Evolutionary conservation across 371 early-diverging fungal genomes (phyloP).

Genomic region (Mortierella sp.): DNA sequence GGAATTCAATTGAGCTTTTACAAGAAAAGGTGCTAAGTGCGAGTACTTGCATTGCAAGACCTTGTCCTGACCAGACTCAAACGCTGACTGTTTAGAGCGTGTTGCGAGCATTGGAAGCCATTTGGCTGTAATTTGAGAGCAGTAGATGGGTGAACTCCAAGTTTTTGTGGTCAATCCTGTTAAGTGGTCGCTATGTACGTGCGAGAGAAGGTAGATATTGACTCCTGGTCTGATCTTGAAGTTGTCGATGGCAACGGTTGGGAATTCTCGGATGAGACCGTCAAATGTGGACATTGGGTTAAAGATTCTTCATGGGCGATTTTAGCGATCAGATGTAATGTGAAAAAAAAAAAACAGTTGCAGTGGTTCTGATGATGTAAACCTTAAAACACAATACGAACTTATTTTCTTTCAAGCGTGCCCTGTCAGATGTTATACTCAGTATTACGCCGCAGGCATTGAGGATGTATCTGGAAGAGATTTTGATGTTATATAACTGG

Average conservation of each 20-base stretch:
- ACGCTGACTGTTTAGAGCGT: conserved; percentile 32
- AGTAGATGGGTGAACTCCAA: conserved; percentile 54
- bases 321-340: neutral
- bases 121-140: conserved; percentile 56
- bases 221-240: conserved; percentile 48
- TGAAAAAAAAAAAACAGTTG: no score
- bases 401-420: no score
- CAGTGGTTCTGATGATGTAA: no score
- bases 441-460: no score
- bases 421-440: no score
- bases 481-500: no score
- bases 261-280: conserved; percentile 63
- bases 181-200: conserved; percentile 61
- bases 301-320: conserved; percentile 1
- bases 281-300: conserved; percentile 59
- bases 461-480: no score
- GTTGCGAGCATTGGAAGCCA: conserved; percentile 53
- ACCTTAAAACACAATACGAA: no score
- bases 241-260: conserved; percentile 59
- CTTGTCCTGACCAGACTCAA: conserved; percentile 23
- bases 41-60: conserved; percentile 38
- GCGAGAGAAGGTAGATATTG: conserved; percentile 57
- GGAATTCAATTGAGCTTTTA: neutral
- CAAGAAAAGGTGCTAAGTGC: conserved; percentile 36
- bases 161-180: conserved; percentile 38